Evolutionary conservation across 2,329 filamentous ascomycete species (phyloP), one percentile per base, ranked within the genome.

Genomic region (Colletotrichum tropicicola): DNA sequence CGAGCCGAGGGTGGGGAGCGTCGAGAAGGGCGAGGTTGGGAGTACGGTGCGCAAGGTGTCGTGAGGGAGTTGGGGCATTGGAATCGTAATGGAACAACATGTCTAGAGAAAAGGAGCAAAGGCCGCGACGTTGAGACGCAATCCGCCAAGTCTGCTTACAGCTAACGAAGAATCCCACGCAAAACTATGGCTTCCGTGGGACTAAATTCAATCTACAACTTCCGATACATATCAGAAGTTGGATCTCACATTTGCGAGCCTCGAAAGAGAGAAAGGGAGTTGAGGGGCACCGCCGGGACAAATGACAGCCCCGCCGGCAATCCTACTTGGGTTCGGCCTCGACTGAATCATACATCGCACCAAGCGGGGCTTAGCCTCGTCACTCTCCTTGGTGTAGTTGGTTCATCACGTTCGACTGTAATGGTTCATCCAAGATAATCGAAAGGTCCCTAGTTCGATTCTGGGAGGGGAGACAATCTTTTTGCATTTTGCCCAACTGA

Each of bases 1-100:
- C 1, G 70, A 72, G 70, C 74, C 72, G n/a, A 78, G 80, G 60
- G 72, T 89, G 10, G 81, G 81, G 57, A 75, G 77, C 23, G 85
- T 87, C 13, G 82, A 85, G 68, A 78, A 78, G 56, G 84, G 85
- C 0, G 81, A 84, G 70, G 70, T 83, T 17, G 85, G 85, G 1
- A 77, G 68, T 30, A 71, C 68, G 21, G 82, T 86, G 51, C 80
- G 86, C 69, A 78, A 68, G 23, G 79, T 87, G 4, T 65, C 61
- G 17, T 65, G 51, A 56, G 25, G 4, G 6, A n/a, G 10, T 12
- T 3, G 17, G n/a, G 10, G n/a, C 7, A n/a, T n/a, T n/a, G n/a
- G 23, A 12, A 13, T 8, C 6, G 5, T 9, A 13, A 19, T 21
- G 39, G 7, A 3, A 10, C 37, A 9, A 6, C 9, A n/a, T n/a